Percentiles rank a stretch among this genome's conserved stretches.
Conservation (phyloP, 139 green algal genomes). For the Picochlorum sp. region DNA sequence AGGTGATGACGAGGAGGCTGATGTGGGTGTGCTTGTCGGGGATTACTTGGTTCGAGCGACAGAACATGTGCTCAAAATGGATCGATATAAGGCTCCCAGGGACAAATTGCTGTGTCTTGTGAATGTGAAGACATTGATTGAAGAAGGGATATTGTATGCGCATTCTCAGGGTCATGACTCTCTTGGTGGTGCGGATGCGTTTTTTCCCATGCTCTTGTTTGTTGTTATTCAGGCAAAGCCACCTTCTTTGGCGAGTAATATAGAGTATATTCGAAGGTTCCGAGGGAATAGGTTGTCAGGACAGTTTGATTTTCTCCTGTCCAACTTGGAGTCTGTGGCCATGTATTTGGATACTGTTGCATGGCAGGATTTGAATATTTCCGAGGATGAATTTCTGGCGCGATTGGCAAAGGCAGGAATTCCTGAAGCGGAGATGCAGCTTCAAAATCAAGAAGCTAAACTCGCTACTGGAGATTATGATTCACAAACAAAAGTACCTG, state of each 20-base stretch:
- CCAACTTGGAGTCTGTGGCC: conserved; percentile 30
- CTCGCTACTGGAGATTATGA: neutral
- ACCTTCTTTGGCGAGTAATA: conserved; percentile 53
- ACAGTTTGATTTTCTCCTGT: conserved; percentile 36
- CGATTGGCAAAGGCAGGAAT: conserved; percentile 29
- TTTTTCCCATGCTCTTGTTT: conserved; percentile 90
- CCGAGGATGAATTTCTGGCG: conserved; percentile 19
- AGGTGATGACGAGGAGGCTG: conserved; percentile 13
- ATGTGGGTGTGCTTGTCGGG: conserved; percentile 28
- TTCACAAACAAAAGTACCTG: neutral
- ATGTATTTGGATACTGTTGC: conserved; percentile 33
- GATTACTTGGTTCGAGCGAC: conserved; percentile 33
- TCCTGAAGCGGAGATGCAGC: conserved; percentile 20
- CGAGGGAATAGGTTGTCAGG: conserved; percentile 38
- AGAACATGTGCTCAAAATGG: conserved; percentile 81
- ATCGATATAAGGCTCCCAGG: conserved; percentile 81
- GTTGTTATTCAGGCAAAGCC: conserved; percentile 68
- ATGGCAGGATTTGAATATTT: conserved; percentile 23
- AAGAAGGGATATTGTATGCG: conserved; percentile 19
- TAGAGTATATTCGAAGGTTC: conserved; percentile 73
- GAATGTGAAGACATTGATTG: conserved; percentile 51
- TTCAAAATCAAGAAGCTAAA: neutral
- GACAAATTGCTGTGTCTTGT: conserved; percentile 96
- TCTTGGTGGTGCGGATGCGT: conserved; percentile 79
- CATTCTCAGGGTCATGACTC: conserved; percentile 7